Evolutionary conservation across 2,329 filamentous ascomycete species (phyloP).

Genomic region (Fusarium foetens): DNA sequence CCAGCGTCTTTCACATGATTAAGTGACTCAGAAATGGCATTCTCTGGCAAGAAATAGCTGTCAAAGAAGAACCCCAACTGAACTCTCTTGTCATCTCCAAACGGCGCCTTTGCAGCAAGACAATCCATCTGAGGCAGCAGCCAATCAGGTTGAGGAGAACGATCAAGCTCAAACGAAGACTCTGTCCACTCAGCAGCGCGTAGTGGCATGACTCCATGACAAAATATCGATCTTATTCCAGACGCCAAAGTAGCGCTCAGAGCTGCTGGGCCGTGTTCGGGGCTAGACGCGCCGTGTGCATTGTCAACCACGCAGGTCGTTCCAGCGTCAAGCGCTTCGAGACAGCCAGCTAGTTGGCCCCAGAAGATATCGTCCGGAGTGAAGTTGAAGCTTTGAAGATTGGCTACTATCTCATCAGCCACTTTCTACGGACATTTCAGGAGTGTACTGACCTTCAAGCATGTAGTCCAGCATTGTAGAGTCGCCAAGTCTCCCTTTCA

Average conservation of each 20-base stretch:
- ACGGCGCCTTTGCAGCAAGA: not conserved
- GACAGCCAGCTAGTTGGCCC: constrained; percentile 2
- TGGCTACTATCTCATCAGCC: not conserved
- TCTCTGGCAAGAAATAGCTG: not conserved
- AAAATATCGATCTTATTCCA: not conserved
- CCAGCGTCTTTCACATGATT: not conserved
- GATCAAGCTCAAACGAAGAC: constrained; percentile 8
- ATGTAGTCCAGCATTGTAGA: constrained; percentile 17
- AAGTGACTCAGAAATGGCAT: not conserved
- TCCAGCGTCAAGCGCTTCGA: constrained; percentile 3
- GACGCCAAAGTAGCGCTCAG: not conserved
- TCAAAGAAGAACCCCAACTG: constrained; percentile 2
- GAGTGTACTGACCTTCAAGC: not conserved
- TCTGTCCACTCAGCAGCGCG: not conserved
- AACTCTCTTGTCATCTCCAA: not conserved
- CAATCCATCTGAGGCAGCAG: not conserved
- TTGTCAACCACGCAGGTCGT: constrained; percentile 13
- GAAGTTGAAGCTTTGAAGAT: constrained; percentile 15
- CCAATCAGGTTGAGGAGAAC: not conserved
- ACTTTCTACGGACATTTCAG: too few species aligned
- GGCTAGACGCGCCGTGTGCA: not conserved
- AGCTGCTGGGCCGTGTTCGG: not conserved
- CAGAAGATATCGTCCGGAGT: not conserved
- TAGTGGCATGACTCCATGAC: constrained; percentile 1
- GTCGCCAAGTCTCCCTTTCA: constrained; percentile 6